Base-by-base conservation (phyloP, 768 basidiomycete species). In the Leccinum rimulosum region DNA sequence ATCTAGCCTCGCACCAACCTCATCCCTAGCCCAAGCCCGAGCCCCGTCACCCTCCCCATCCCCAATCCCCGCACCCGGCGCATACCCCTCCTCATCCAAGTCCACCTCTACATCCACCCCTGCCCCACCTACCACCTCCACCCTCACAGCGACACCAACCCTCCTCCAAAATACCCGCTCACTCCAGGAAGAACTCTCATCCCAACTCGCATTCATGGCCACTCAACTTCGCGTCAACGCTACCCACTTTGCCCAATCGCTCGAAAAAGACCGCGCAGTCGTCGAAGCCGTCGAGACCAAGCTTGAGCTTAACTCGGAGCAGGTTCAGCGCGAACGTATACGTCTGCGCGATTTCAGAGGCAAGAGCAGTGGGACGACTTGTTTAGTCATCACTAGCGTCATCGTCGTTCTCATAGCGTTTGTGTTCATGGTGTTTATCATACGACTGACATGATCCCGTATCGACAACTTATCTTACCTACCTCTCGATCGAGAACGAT, bases 191-290 rank as follows among this genome's bases (percentile, higher is more conserved):
- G 84, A 90, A 25, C 83, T 95, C 50, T 81, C 89, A 0, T 77
- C 78, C 9, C 88, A 92, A 66, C 83, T 95, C 27, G 86, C 85
- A 1, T 73, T 84, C 57, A 98, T 98, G 95, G 93, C 93, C 1
- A 78, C 85, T 10, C 93, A 94, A 69, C 84, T 98, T 52, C 91
- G 90, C 66, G 80, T 84, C 25, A 96, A 96, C 64, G 87, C 93
- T 0, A 70, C 87, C 0, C 85, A 93, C 65, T 95, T 98, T 69
- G 82, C 88, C 5, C 78, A 80, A 4, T 78, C 85, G 11, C 76
- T 98, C 1, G 85, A 77, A 45, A 86, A 86, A 56, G 95, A 98
- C 72, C 84, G 89, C 65, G 77, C 78, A 0, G 80, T 94, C 8
- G 71, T 97, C 2, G 83, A 84, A 31, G 77, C 79, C 10, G 83